Percentiles rank a stretch among this genome's conserved stretches.
Conservation (phyloP, 2,329 filamentous ascomycete genomes). For the Westerdykella aurantiaca region DNA sequence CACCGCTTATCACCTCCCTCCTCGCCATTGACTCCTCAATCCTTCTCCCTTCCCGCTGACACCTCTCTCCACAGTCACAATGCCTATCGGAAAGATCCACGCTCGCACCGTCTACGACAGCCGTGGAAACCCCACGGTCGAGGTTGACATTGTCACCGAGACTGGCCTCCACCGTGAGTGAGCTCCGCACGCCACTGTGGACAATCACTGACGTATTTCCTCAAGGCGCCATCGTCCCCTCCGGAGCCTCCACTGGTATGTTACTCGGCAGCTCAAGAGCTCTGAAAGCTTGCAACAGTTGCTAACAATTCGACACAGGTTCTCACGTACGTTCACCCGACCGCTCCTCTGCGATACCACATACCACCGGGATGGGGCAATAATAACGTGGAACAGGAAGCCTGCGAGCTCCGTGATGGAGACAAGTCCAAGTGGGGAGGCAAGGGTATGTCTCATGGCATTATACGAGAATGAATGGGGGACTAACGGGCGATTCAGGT, state of each 20-base stretch:
- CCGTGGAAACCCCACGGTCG: conserved; percentile 94
- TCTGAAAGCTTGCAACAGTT: not conserved
- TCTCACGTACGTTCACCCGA: conserved; percentile 31
- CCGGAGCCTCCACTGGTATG: conserved; percentile 85
- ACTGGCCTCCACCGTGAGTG: conserved; percentile 77
- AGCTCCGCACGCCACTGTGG: no score
- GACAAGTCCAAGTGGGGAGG: conserved; percentile 50
- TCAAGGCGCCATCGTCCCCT: conserved; percentile 75
- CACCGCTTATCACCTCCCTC: conserved; percentile 6
- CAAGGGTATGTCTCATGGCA: conserved; percentile 38
- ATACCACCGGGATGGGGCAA: no score
- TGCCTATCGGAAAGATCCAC: conserved; percentile 62
- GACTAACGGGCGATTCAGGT: conserved; percentile 25
- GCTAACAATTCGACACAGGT: conserved; percentile 24
- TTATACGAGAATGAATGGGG: not conserved
- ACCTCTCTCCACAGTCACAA: conserved; percentile 47
- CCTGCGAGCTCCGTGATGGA: conserved; percentile 50
- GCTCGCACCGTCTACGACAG: conserved; percentile 90
- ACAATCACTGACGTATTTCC: no score
- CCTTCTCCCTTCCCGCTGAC: conserved; percentile 11
- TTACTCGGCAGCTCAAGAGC: conserved; percentile 23
- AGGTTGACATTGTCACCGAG: conserved; percentile 95
- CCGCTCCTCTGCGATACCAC: no score
- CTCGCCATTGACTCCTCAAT: conserved; percentile 21
- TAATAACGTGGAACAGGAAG: conserved; percentile 28